Evolutionary conservation across 805 yeast species (phyloP), one percentile per base, ranked within the genome.

Genomic region (Candida nitratophila): DNA sequence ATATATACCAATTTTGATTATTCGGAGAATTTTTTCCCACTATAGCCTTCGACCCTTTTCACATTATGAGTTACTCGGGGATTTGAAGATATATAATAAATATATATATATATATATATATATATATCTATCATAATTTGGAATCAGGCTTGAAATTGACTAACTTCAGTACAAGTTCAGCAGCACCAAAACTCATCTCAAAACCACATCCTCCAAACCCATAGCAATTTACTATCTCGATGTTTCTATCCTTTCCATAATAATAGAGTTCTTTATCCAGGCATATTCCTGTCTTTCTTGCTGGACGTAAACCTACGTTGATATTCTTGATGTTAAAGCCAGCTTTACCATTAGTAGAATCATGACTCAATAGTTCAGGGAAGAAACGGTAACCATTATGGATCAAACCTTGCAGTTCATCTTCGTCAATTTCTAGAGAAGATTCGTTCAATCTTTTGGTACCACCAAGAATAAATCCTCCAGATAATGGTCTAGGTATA

Each of bases 271-370:
- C 52, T 20, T 30, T 50, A 42, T 44, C 49, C 11, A 51, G 29
- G 36, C 77, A 60, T 9, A 73, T 61, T 0, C 88, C 88, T 4
- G 74, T 77, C 12, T 64, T 54, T 55, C 87, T 69, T 1, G 80
- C 83, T 0, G 87, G 88, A 52, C 88, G 68, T 53, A 82, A 77
- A 0, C 87, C 88, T 15, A 82, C 86, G 56, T 81, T 81, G 30
- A 71, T 58, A 39, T 68, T 62, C 26, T 64, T 64, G 15, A 82
- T 64, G 38, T 77, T 79, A 43, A 74, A 65, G 37, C 57, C 57
- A 34, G 59, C 55, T 9, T 29, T 11, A 29, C 64, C 57, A 10
- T 63, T 60, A 17, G 69, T 60, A 2, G 56, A 50, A 20, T 62
- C 53, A 8, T 43, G 46, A 17, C 46, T 41, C 61, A 76, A 60